Evolutionary conservation across 306 rosid species (phyloP).

Genomic region (Cyamopsis tetragonoloba): DNA sequence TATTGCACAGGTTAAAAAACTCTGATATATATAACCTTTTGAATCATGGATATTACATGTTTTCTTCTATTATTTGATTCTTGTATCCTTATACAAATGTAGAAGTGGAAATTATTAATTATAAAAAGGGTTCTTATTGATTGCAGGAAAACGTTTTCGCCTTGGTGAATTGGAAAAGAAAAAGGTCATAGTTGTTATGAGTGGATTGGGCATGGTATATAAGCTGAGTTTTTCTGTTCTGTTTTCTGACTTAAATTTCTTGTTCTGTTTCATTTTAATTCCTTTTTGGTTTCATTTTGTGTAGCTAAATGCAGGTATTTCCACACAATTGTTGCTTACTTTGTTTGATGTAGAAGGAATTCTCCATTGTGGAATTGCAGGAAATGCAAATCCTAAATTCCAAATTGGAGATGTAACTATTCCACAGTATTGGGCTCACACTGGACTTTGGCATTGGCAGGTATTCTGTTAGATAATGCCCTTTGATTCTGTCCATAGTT

Average conservation of each 20-base stretch:
- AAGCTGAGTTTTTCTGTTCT: neutral
- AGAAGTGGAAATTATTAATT: too few relatives aligned
- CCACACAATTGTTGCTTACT: constrained; percentile 57
- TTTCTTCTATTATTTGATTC: neutral
- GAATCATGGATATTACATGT: too few relatives aligned
- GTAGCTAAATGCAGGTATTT: constrained; percentile 68
- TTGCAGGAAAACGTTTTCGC: constrained; percentile 66
- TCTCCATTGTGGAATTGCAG: constrained; percentile 73
- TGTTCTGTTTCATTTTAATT: neutral
- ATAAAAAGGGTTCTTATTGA: too few relatives aligned
- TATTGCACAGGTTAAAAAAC: too few relatives aligned
- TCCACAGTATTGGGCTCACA: constrained; percentile 73
- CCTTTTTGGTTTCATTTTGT: neutral
- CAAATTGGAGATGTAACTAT: constrained; percentile 75
- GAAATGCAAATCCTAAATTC: constrained; percentile 63
- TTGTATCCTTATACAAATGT: neutral
- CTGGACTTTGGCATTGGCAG: constrained; percentile 90
- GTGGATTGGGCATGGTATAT: constrained; percentile 77
- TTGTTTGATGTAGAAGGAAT: constrained; percentile 58
- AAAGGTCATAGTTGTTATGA: constrained; percentile 56
- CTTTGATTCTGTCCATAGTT: too few relatives aligned
- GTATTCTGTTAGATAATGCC: constrained; percentile 2
- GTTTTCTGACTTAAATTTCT: neutral
- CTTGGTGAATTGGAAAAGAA: constrained; percentile 49
- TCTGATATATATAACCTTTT: too few relatives aligned